Percentiles rank a stretch among this genome's conserved stretches.
These are phyloP conservation scores for Trifolium pratense DNA, from an alignment of 306 rosid species.

Conservation along the genomic window DNA sequence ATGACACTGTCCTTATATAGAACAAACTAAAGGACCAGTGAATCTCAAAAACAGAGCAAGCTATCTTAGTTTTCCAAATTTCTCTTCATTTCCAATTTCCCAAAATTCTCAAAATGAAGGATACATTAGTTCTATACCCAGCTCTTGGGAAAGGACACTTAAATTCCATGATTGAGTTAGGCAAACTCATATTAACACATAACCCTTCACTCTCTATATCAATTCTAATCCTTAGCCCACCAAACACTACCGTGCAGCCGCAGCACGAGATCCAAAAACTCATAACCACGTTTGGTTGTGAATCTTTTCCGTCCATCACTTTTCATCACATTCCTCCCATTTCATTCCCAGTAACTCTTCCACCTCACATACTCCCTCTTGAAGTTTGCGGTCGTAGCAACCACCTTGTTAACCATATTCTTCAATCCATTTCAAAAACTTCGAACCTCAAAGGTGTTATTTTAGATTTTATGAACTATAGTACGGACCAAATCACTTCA, in stretches of 20 bases:
- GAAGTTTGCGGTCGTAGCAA: conserved; percentile 3
- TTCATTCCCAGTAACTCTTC: background rate
- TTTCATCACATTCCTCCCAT: conserved; percentile 40
- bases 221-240: conserved; percentile 49
- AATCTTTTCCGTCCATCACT: conserved; percentile 33
- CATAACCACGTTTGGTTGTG: too few relatives aligned
- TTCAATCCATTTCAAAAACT: conserved; percentile 26
- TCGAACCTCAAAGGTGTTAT: conserved; percentile 42
- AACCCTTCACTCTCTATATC: conserved; percentile 49
- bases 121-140: conserved; percentile 41
- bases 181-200: conserved; percentile 36
- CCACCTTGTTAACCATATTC: background rate
- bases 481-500: background rate
- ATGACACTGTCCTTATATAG: background rate
- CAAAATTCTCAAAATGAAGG: conserved; percentile 24
- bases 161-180: conserved; percentile 41
- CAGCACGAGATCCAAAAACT: too few relatives aligned
- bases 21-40: background rate
- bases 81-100: background rate
- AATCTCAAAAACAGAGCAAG: background rate
- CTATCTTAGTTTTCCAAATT: background rate
- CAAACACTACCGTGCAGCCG: background rate
- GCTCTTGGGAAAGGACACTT: conserved; percentile 30
- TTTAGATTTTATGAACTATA: conserved; percentile 50
- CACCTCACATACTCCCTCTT: conserved; percentile 1